phyloP scores from a whole-genome alignment of 306 rosid species.

The Calophaca sinica region DNA sequence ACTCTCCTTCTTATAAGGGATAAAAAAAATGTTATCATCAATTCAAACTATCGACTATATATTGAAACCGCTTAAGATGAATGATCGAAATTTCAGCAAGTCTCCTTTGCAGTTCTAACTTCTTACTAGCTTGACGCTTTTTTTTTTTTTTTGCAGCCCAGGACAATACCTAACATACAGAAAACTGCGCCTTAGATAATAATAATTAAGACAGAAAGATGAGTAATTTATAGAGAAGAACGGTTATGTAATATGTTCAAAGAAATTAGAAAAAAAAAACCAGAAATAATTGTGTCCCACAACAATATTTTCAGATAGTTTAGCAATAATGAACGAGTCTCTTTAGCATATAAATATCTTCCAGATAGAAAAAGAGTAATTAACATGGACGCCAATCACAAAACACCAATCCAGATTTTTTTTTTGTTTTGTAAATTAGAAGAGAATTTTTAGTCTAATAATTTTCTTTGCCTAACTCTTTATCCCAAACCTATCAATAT shows the following conservation, averaged over 20 bases:
- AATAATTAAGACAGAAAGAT: conserved; percentile 36
- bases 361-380: too few relatives aligned
- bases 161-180: conserved; percentile 83
- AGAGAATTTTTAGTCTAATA: too few relatives aligned
- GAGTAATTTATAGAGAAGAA: conserved; percentile 20
- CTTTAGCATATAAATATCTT: too few relatives aligned
- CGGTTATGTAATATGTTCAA: background rate
- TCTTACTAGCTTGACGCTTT: conserved; percentile 92
- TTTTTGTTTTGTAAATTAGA: too few relatives aligned
- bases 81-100: conserved; percentile 96
- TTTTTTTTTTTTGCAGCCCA: conserved; percentile 66
- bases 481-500: too few relatives aligned
- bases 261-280: too few relatives aligned
- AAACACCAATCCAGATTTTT: too few relatives aligned
- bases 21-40: conserved; percentile 87
- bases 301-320: conserved; percentile 26
- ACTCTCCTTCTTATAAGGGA: conserved; percentile 78
- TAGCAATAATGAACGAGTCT: background rate
- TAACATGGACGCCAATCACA: too few relatives aligned
- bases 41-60: conserved; percentile 96
- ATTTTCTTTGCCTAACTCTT: too few relatives aligned
- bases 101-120: conserved; percentile 92
- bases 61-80: conserved; percentile 96
- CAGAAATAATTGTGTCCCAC: conserved; percentile 26
- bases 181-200: conserved; percentile 45